Conservation (phyloP, 331 rosid genomes). For the Acacia concinna region DNA sequence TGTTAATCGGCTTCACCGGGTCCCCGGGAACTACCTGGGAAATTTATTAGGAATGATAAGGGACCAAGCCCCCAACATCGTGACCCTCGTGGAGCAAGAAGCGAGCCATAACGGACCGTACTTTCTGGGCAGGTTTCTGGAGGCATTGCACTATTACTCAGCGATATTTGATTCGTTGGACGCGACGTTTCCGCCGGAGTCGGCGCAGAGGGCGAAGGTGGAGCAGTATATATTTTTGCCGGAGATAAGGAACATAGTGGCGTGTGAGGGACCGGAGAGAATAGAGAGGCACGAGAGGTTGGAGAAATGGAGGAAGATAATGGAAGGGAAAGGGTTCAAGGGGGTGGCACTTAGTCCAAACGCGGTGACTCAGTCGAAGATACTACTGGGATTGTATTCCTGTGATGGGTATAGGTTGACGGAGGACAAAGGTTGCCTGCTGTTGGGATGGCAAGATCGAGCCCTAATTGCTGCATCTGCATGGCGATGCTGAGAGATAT, state of each 20-base stretch:
- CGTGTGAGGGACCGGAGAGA: slow-evolving; percentile 74
- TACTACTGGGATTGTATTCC: slow-evolving; percentile 73
- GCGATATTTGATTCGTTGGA: slow-evolving; percentile 91
- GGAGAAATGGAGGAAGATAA: slow-evolving; percentile 84
- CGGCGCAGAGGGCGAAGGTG: slow-evolving; percentile 84
- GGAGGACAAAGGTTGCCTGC: slow-evolving; percentile 82
- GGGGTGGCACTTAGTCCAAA: slow-evolving; percentile 74
- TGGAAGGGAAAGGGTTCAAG: slow-evolving; percentile 87
- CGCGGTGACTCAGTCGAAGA: slow-evolving; percentile 91
- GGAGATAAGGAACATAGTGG: slow-evolving; percentile 86
- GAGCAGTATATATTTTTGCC: slow-evolving; percentile 88
- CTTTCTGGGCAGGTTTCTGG: slow-evolving; percentile 76
- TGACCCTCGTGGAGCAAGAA: slow-evolving; percentile 80
- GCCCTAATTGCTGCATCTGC: slow-evolving; percentile 87
- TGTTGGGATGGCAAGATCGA: slow-evolving; percentile 88
- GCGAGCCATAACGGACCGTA: slow-evolving; percentile 93
- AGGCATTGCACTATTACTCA: slow-evolving; percentile 77
- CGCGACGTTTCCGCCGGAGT: slow-evolving; percentile 79
- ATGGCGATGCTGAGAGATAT: slow-evolving; percentile 62
- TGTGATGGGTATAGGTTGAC: slow-evolving; percentile 84
- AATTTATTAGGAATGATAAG: slow-evolving; percentile 63
- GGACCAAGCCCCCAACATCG: slow-evolving; percentile 83
- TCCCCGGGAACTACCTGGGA: slow-evolving; percentile 53
- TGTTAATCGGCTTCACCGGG: slow-evolving; percentile 79
- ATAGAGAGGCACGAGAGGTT: slow-evolving; percentile 84